A percentile compares a stretch with the other conserved stretches of the same genome.
Conservation (phyloP, 371 early-diverging fungal species). For the Rhizopus microsporus region DNA sequence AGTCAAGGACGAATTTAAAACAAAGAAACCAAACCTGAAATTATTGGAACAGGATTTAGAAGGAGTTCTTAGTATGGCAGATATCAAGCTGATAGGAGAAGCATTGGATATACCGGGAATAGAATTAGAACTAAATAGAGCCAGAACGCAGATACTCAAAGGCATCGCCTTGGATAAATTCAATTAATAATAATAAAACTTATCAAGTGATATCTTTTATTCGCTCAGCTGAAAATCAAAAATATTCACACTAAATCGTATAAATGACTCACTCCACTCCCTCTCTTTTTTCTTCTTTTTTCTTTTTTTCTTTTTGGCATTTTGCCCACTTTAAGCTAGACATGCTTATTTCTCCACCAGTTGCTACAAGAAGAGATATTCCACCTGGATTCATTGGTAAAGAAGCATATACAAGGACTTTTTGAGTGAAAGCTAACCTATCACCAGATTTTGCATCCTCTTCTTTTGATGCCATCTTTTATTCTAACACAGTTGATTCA, state of each 20-base stretch:
- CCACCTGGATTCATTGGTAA: conserved; percentile 53
- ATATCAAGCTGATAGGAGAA: conserved; percentile 28
- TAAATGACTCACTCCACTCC: conserved; percentile 5
- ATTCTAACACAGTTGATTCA: conserved; percentile 17
- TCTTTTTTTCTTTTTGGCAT: conserved; percentile 37
- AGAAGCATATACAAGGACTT: background rate
- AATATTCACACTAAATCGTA: too few relatives aligned
- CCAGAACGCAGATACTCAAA: conserved; percentile 41
- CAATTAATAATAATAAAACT: background rate
- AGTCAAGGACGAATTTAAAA: conserved; percentile 15
- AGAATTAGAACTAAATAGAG: conserved; percentile 44
- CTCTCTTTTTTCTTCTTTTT: conserved; percentile 35
- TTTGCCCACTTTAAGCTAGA: conserved; percentile 15
- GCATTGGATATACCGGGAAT: conserved; percentile 35
- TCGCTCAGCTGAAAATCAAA: background rate
- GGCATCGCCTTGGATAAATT: conserved; percentile 28
- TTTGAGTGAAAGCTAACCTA: background rate
- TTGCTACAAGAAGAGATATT: conserved; percentile 24
- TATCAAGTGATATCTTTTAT: background rate
- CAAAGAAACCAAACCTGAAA: conserved; percentile 26
- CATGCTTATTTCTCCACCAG: conserved; percentile 31
- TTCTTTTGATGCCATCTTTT: conserved; percentile 51
- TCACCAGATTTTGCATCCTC: conserved; percentile 46
- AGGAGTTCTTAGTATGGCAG: conserved; percentile 28
- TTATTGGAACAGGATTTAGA: conserved; percentile 31